Evolutionary conservation across 805 yeast species (phyloP), one percentile per base, ranked within the genome.

Genomic region (Candida ulmi): DNA sequence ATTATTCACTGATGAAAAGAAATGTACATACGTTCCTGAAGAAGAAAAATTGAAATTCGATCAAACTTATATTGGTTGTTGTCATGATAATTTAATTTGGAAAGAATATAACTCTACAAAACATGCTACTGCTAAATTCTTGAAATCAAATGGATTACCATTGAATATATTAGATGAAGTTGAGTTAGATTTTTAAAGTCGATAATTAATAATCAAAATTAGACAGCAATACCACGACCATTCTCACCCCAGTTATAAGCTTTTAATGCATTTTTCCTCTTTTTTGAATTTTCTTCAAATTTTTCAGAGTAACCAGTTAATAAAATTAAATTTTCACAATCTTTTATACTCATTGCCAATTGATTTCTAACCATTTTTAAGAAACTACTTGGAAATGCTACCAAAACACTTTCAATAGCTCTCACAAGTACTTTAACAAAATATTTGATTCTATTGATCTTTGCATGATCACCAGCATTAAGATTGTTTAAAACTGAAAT

Each of bases 61-160:
- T 36, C 50, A 49, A 30, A 58, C 58, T 17, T 65, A 60, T 45
- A 63, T 66, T 33, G 71, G 71, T 11, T 68, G 68, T 26, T 66
- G 71, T 49, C 71, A 65, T 45, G 69, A 65, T 40, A 46, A 49
- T 23, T 37, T 54, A 15, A 62, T 66, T 31, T 65, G 69, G 70
- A 51, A 51, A 37, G 68, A 65, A 38, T 66, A 62, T 43, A 61
- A 63, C 41, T 51, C 52, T 34, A 65, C 70, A 1, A 52, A 57
- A 36, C 39, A 23, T 26, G 60, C 54, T 8, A 52, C 57, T 5
- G 12, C 32, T 31, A 42, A 51, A 30, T 54, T 49, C 42, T 5
- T 35, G 31, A 41, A 48, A 21, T 32, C 38, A 2, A 41, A 39
- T 13, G 51, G 49, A 6, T 12, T 19, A 4, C 47, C 56, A 4